A percentile compares a stretch with the other conserved stretches of the same genome.
Conservation (phyloP, 192 early-diverging fungal genomes). For the Coemansia sp. region DNA sequence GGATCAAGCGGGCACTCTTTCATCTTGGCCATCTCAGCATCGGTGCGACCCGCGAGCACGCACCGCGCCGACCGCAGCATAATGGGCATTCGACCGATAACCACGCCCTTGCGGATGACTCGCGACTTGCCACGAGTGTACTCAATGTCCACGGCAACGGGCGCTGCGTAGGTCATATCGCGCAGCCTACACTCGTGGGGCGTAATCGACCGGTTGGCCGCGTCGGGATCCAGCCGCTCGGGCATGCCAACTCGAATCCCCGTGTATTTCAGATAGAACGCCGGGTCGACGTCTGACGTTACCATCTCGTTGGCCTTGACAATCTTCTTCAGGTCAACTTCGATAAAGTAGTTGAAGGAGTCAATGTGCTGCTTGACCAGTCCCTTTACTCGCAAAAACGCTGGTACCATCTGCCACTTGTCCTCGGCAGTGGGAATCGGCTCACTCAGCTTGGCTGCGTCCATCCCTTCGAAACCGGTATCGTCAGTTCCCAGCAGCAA, state of each 20-base stretch:
- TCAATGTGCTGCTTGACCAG: conserved; percentile 99
- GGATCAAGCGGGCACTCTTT: conserved; percentile 89
- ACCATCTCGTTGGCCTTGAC: conserved; percentile 90
- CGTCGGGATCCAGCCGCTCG: conserved; percentile 75
- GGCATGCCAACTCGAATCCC: conserved; percentile 88
- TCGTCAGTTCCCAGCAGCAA: conserved; percentile 20
- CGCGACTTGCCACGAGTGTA: conserved; percentile 66
- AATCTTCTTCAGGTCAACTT: conserved; percentile 94
- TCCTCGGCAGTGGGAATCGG: conserved; percentile 67
- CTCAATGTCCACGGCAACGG: conserved; percentile 92
- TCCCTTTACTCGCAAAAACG: conserved; percentile 96
- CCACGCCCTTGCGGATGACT: conserved; percentile 51
- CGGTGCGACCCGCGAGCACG: conserved; percentile 72
- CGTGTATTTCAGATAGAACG: conserved; percentile 91
- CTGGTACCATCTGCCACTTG: conserved; percentile 98
- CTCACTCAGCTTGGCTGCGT: conserved; percentile 27
- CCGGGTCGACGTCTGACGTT: conserved; percentile 90
- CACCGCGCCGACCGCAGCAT: conserved; percentile 96
- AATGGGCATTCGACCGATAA: conserved; percentile 91
- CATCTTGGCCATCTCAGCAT: conserved; percentile 72
- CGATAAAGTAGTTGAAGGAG: conserved; percentile 99
- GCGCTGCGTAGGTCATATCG: conserved; percentile 92
- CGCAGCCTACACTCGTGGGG: conserved; percentile 97
- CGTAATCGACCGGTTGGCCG: conserved; percentile 74
- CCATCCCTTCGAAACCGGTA: neutral